These are phyloP conservation scores for Immersiella caudata DNA, from an alignment of 495 filamentous ascomycete species.

Conservation along the genomic window DNA sequence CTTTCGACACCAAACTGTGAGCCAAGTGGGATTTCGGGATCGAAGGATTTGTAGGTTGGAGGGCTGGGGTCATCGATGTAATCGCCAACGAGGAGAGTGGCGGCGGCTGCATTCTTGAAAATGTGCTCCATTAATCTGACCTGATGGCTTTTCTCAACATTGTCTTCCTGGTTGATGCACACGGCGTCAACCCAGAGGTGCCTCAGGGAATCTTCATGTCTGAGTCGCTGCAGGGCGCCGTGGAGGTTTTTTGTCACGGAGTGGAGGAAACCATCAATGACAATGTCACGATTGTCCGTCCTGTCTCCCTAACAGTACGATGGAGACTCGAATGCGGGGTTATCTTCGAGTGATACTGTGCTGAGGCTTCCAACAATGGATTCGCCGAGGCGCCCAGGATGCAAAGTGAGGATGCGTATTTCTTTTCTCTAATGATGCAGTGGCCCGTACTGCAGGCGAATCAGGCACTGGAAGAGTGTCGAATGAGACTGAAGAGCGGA, in stretches of 20 bases:
- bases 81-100: not conserved
- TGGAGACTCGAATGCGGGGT: not conserved
- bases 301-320: slow-evolving; percentile 4
- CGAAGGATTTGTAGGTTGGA: not conserved
- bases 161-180: slow-evolving; percentile 4
- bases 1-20: not conserved
- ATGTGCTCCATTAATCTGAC: not conserved
- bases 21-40: not conserved
- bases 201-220: not conserved
- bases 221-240: not conserved
- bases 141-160: not conserved
- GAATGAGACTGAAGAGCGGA: no score
- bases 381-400: not conserved
- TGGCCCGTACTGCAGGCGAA: not conserved
- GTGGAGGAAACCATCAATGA: not conserved
- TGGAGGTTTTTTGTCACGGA: not conserved
- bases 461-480: not conserved
- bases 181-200: slow-evolving; percentile 5
- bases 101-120: not conserved
- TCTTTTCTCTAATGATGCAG: not conserved
- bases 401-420: not conserved
- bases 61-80: not conserved
- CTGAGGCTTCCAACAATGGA: not conserved
- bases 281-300: not conserved
- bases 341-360: not conserved